Base-by-base conservation (phyloP, 2,329 filamentous ascomycete genomes). In the Colletotrichum aenigma region DNA sequence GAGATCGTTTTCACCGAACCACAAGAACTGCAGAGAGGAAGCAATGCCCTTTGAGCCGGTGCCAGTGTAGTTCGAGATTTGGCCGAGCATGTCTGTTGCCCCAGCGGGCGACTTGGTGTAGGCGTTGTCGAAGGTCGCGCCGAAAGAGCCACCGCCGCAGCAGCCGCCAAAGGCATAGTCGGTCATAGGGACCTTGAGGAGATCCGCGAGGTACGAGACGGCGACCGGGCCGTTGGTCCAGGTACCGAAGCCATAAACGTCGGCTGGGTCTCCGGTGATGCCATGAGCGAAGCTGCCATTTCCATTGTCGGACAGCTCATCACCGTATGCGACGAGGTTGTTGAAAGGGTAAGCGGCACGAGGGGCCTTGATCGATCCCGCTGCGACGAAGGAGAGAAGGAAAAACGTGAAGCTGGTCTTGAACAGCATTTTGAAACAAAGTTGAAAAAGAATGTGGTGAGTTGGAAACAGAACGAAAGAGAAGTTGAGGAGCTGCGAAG, bases 201-300 rank as follows among this genome's bases (percentile, higher is more conserved):
- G 70, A n/a, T 71, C 62, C 34, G 70, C 62, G 34, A 71, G 70
- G 21, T 71, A 71, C 13, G 68, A 71, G 7, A 71, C 60, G 24
- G 68, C 68, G 21, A 71, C 60, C 28, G 60, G 68, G 30, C 68
- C 68, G 24, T 71, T 71, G 21, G 60, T 71, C 60, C 68, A 71
- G 21, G 68, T 71, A 2, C 68, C 60, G 43, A 65, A 71, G 16
- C 68, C 68, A 61, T 71, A 71, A 8, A 71, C 68, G 30, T 56
- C 66, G 28, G 68, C 60, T 13, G 68, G 68, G 32, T 71, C 30
- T 5, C 60, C 68, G 24, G 68, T 71, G 30, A 71, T 68, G 7
- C 52, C 66, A 4, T 68, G 66, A 0, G 66, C 66, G 10, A 68
- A 68, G 32, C 66, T 68, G 0, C 66, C 66, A 2, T 68, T 68